A percentile compares a stretch with the other conserved stretches of the same genome.
Conservation (phyloP, 352 stramenopile genomes). For the Phytopythium litorale region DNA sequence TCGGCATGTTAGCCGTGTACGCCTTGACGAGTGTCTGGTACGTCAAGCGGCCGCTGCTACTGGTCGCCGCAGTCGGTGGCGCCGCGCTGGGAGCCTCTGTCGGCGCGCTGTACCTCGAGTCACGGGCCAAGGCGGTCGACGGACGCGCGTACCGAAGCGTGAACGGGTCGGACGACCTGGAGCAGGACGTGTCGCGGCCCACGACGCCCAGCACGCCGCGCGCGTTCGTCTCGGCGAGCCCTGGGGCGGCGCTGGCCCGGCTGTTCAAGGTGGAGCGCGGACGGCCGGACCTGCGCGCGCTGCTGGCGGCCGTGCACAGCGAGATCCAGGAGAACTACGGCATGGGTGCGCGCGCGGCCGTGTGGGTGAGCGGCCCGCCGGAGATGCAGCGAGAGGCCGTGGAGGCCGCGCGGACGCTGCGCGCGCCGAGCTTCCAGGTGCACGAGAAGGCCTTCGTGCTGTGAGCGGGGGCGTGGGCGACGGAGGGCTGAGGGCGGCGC, state of each 20-base stretch:
- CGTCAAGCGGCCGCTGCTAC: conserved; percentile 29
- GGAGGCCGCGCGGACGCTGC: conserved; percentile 21
- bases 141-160: conserved; percentile 10
- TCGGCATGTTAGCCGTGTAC: conserved; percentile 33
- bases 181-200: conserved; percentile 26
- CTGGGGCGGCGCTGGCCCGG: conserved; percentile 19
- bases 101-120: conserved; percentile 15
- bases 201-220: conserved; percentile 33
- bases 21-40: conserved; percentile 29
- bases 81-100: conserved; percentile 22
- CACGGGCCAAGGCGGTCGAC: neutral
- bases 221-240: conserved; percentile 20
- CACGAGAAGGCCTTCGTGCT: conserved; percentile 50
- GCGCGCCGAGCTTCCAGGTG: conserved; percentile 29
- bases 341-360: conserved; percentile 27
- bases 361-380: conserved; percentile 44
- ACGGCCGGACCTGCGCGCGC: conserved; percentile 33
- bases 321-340: conserved; percentile 54
- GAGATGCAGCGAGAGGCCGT: conserved; percentile 32
- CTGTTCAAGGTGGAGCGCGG: conserved; percentile 33
- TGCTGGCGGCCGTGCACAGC: conserved; percentile 28
- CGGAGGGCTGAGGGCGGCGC: neutral
- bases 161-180: conserved; percentile 23
- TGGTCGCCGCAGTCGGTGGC: conserved; percentile 20
- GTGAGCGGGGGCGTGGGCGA: conserved; percentile 9